Evolutionary conservation across 768 basidiomycete genomes (phyloP).

Genomic region (Sporobolomyces pararoseus): DNA sequence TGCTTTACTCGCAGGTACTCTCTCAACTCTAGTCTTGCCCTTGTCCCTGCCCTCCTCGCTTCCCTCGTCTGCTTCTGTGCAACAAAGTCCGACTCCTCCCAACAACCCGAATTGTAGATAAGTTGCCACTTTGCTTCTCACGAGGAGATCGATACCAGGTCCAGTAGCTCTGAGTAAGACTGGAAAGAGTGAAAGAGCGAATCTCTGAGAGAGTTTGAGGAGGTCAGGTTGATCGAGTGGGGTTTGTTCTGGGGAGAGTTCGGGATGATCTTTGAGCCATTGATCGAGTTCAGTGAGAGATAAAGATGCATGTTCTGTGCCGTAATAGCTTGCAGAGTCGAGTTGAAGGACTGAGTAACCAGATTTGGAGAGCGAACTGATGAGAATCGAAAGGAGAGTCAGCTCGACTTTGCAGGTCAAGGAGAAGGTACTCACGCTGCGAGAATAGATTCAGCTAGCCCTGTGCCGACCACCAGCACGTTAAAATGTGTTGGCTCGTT

Average conservation of each 20-base stretch:
- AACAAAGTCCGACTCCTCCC: conserved; percentile 53
- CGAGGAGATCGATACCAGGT: conserved; percentile 69
- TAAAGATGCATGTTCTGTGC: conserved; percentile 73
- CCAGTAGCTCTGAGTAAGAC: conserved; percentile 75
- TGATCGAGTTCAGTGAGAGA: conserved; percentile 71
- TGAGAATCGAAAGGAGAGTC: not conserved
- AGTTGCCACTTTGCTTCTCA: conserved; percentile 76
- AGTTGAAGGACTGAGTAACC: conserved; percentile 84
- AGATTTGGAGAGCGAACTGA: conserved; percentile 79
- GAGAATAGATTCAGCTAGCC: conserved; percentile 71
- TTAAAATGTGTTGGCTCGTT: conserved; percentile 49
- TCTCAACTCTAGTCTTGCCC: conserved; percentile 2
- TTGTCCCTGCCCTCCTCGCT: not conserved
- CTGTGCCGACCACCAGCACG: conserved; percentile 53
- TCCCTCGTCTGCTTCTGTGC: conserved; percentile 58
- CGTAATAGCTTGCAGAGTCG: conserved; percentile 80
- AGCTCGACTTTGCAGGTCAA: not conserved
- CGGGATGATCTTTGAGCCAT: conserved; percentile 55
- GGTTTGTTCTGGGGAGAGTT: not conserved
- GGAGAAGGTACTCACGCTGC: conserved; percentile 67
- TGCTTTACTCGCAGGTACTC: conserved; percentile 84
- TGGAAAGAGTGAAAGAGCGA: conserved; percentile 80
- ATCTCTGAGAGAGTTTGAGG: conserved; percentile 65
- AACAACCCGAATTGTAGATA: conserved; percentile 88
- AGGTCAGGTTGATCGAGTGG: conserved; percentile 39